A percentile compares a stretch with the other conserved stretches of the same genome.
These are phyloP conservation scores for Aspergillus phoenicis DNA, from an alignment of 2,329 filamentous ascomycete species.

Conservation along the genomic window DNA sequence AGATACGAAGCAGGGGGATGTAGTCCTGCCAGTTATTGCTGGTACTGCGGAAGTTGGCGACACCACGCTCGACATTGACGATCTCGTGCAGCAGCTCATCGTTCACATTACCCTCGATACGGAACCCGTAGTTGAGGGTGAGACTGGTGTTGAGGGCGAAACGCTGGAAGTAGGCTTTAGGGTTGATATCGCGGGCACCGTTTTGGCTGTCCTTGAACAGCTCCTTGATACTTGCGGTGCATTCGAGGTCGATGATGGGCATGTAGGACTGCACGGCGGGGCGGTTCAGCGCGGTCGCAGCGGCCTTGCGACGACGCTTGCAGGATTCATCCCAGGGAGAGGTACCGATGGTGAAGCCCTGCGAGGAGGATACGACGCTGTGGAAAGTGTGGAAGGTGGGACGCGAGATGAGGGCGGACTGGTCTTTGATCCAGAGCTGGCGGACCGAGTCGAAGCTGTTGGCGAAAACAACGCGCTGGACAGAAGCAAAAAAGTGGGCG, in stretches of 20 bases:
- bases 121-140: constrained; percentile 77
- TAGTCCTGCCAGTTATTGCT: constrained; percentile 87
- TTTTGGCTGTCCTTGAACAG: constrained; percentile 65
- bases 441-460: constrained; percentile 76
- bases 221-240: constrained; percentile 71
- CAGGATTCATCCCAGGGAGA: constrained; percentile 83
- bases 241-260: constrained; percentile 79
- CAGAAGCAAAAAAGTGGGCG: neutral
- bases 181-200: constrained; percentile 68
- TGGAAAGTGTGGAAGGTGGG: constrained; percentile 82
- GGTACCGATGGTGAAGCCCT: constrained; percentile 80
- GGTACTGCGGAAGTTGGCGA: constrained; percentile 75
- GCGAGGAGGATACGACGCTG: constrained; percentile 72
- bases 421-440: constrained; percentile 74
- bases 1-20: constrained; percentile 71
- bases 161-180: constrained; percentile 71
- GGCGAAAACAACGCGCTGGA: constrained; percentile 70
- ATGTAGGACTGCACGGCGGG: constrained; percentile 77
- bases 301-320: constrained; percentile 75
- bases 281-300: constrained; percentile 75
- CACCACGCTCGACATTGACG: constrained; percentile 71
- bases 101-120: constrained; percentile 71
- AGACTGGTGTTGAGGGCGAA: constrained; percentile 76
- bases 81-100: constrained; percentile 72
- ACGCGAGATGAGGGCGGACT: constrained; percentile 74